phyloP scores from a whole-genome alignment of 345 rosid species.

The Linum lewisii region DNA sequence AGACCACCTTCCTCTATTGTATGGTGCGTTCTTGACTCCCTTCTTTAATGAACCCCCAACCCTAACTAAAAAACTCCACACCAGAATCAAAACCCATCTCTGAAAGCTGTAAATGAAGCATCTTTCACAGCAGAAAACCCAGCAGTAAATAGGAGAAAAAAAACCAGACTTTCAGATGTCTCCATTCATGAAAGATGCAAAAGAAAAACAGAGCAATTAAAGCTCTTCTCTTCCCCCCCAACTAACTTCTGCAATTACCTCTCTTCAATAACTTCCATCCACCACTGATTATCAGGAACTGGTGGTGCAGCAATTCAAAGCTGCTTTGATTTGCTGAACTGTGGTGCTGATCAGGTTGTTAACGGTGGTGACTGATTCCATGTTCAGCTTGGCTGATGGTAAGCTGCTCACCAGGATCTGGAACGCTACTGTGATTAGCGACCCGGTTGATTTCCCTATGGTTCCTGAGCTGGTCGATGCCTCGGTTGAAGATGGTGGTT shows the following conservation, averaged over 20 bases:
- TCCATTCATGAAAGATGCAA: slow-evolving; percentile 14
- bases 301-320: slow-evolving; percentile 60
- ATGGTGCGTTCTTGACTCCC: slow-evolving; percentile 99
- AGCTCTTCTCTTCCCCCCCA: slow-evolving; percentile 17
- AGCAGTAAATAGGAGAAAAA: slow-evolving; percentile 26
- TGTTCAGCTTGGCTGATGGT: slow-evolving; percentile 78
- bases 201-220: slow-evolving; percentile 48
- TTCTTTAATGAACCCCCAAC: slow-evolving; percentile 10
- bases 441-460: slow-evolving; percentile 42
- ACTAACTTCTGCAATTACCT: slow-evolving; percentile 21
- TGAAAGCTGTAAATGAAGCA: too few relatives aligned
- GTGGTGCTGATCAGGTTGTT: slow-evolving; percentile 80
- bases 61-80: too few relatives aligned
- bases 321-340: slow-evolving; percentile 84
- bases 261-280: slow-evolving; percentile 20
- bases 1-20: slow-evolving; percentile 15
- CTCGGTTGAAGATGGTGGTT: slow-evolving; percentile 15
- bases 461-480: slow-evolving; percentile 61
- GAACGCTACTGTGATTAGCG: slow-evolving; percentile 79
- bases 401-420: slow-evolving; percentile 85
- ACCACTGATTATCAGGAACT: slow-evolving; percentile 31
- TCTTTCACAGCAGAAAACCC: too few relatives aligned
- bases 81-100: too few relatives aligned
- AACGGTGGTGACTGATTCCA: slow-evolving; percentile 91
- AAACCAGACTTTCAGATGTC: too few relatives aligned